Evolutionary conservation across 2,329 filamentous ascomycete species (phyloP), one percentile per base, ranked within the genome.

Genomic region (Lasiodiplodia hormozganensis): DNA sequence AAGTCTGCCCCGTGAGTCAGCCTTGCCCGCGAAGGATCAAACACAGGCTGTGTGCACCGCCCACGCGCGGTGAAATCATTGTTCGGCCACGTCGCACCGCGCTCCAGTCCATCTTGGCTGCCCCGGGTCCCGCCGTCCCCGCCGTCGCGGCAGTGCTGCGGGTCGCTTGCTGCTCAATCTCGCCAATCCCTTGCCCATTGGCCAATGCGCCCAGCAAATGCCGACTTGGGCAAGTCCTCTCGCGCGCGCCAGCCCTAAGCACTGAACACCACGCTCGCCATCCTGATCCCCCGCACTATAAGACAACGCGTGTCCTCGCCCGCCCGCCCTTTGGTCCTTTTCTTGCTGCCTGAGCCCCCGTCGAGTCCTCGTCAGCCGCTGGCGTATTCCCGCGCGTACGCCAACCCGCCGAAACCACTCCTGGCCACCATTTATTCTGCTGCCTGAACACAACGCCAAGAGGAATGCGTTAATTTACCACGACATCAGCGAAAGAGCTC

Each of bases 1-100:
- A 51, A 52, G 62, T 60, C 18, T 60, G 62, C 62, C 68, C 68
- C 60, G 68, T 69, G 68, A 69, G 68, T 69, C 68, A 69, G 68
- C 68, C 67, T 65, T 51, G 68, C 56, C 36, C 21, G 54, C 40
- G 38, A 62, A 49, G 57, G 57, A 62, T 62, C 18, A 18, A 34
- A 18, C 58, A 62, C 18, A 49, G 58, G 36, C 57, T 10, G 40
- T 34, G 23, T 62, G 38, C 57, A 49, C 57, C 25, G 57, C 56
- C 36, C 36, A 12, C 21, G 14, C 21, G 12, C 18, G 18, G 25
- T 38, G 53, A 54, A 54, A 25, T 52, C 52, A 31, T 40, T 14
- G 12, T 10, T 40, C 31, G 31, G 31, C 31, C 31, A 34, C 31
- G 31, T 34, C 31, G 31, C 49, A 52, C 49, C n/a, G 49, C 49